These are phyloP conservation scores for Rossbeevera mucosa DNA, from an alignment of 768 basidiomycete genomes.

Conservation along the genomic window DNA sequence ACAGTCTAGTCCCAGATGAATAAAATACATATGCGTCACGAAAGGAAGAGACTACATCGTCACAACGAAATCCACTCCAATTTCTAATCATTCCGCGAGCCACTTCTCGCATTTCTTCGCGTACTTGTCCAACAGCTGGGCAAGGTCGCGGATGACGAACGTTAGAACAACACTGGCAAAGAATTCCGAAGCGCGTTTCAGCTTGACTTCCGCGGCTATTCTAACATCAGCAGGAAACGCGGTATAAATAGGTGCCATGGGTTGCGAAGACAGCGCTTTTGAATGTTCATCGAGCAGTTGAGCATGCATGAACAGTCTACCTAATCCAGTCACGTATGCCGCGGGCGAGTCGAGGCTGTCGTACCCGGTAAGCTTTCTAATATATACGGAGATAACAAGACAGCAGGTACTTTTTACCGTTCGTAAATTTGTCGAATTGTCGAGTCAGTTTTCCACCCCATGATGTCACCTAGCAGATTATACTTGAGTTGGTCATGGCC, in stretches of 20 bases:
- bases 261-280: slow-evolving; percentile 61
- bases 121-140: slow-evolving; percentile 86
- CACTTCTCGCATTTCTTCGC: slow-evolving; percentile 92
- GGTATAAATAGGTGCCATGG: slow-evolving; percentile 67
- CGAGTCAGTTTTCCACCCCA: slow-evolving; percentile 74
- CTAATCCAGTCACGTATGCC: slow-evolving; percentile 72
- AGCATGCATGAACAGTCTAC: slow-evolving; percentile 64
- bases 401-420: slow-evolving; percentile 75
- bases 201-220: slow-evolving; percentile 60
- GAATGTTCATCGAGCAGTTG: slow-evolving; percentile 89
- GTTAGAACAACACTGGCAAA: slow-evolving; percentile 85
- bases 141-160: slow-evolving; percentile 85
- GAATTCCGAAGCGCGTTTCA: slow-evolving; percentile 85
- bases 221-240: slow-evolving; percentile 65
- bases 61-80: slow-evolving; percentile 19
- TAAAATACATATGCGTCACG: slow-evolving; percentile 32
- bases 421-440: slow-evolving; percentile 79
- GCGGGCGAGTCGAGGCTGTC: slow-evolving; percentile 83
- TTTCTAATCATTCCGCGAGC: slow-evolving; percentile 64
- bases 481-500: slow-evolving; percentile 10
- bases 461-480: slow-evolving; percentile 43
- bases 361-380: slow-evolving; percentile 11
- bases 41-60: slow-evolving; percentile 22
- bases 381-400: slow-evolving; percentile 4
- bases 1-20: slow-evolving; percentile 32